Percentiles rank a stretch among this genome's conserved stretches.
Conservation (phyloP, 371 early-diverging fungal species). For the Lichtheimia corymbifera region DNA sequence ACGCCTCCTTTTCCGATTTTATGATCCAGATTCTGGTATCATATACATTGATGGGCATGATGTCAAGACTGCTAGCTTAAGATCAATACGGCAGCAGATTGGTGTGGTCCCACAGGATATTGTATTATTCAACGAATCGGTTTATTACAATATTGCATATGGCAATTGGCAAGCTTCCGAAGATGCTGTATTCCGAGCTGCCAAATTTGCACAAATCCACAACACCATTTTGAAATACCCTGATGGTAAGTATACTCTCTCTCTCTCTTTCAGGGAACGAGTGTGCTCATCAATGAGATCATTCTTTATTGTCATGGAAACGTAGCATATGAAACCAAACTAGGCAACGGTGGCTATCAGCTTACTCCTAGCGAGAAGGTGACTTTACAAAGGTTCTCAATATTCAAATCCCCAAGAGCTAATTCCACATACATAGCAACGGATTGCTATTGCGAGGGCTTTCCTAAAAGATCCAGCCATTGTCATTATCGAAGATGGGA, state of each 20-base stretch:
- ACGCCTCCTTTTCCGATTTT: conserved; percentile 88
- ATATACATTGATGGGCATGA: conserved; percentile 91
- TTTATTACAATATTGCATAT: conserved; percentile 80
- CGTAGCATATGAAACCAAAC: conserved; percentile 83
- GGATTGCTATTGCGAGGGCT: conserved; percentile 87
- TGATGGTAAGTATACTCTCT: conserved; percentile 34
- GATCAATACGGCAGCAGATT: conserved; percentile 67
- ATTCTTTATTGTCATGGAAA: background rate
- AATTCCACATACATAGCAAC: conserved; percentile 18
- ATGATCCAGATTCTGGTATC: conserved; percentile 76
- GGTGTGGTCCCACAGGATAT: conserved; percentile 91
- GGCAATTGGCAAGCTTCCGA: conserved; percentile 62
- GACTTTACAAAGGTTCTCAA: background rate
- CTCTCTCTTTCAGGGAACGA: too few relatives aligned
- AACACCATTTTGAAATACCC: conserved; percentile 66
- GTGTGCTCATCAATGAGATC: background rate
- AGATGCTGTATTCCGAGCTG: conserved; percentile 72
- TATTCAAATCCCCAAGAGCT: background rate
- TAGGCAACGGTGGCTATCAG: conserved; percentile 91
- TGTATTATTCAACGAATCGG: conserved; percentile 81
- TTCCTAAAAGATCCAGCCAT: conserved; percentile 78
- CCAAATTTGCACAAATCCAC: conserved; percentile 83
- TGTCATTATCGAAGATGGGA: conserved; percentile 77
- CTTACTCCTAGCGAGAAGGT: conserved; percentile 95
- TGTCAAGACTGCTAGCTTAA: conserved; percentile 70